Evolutionary conservation across 108 stramenopile genomes (phyloP).

Genomic region (Phaeodactylum tricornutum): DNA sequence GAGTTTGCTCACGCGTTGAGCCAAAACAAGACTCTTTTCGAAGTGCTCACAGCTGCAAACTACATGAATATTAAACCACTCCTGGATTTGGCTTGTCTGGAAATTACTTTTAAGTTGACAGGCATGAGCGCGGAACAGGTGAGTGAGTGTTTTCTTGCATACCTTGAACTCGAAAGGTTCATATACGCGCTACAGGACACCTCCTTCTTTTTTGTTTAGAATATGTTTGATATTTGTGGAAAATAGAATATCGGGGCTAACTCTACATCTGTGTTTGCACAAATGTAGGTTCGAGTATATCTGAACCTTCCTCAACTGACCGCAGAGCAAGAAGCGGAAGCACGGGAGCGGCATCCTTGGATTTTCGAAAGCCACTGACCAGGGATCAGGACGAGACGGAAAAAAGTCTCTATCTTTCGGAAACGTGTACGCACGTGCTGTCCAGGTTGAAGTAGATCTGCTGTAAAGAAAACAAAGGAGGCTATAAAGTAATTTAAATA

Average conservation of each 20-base stretch:
- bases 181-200: no score
- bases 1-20: conserved; percentile 38
- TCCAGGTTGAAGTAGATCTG: no score
- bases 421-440: no score
- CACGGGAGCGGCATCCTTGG: conserved; percentile 67
- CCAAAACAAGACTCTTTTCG: conserved; percentile 57
- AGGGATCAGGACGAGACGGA: no score
- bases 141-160: no score
- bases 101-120: conserved; percentile 58
- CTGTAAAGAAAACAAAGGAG: no score
- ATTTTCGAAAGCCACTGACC: conserved; percentile 73
- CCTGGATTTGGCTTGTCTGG: conserved; percentile 63
- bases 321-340: conserved; percentile 54
- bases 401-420: no score
- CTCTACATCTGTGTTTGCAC: neutral
- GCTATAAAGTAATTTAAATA: no score
- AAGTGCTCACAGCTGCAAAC: conserved; percentile 70
- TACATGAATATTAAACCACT: conserved; percentile 77
- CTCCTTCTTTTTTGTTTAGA: no score
- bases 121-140: conserved; percentile 64
- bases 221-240: no score
- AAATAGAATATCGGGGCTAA: no score
- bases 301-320: conserved; percentile 71
- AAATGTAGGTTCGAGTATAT: conserved; percentile 51
- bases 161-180: no score